These are phyloP conservation scores for Colletotrichum echinochloae DNA, from an alignment of 2,329 filamentous ascomycete genomes.

Conservation along the genomic window DNA sequence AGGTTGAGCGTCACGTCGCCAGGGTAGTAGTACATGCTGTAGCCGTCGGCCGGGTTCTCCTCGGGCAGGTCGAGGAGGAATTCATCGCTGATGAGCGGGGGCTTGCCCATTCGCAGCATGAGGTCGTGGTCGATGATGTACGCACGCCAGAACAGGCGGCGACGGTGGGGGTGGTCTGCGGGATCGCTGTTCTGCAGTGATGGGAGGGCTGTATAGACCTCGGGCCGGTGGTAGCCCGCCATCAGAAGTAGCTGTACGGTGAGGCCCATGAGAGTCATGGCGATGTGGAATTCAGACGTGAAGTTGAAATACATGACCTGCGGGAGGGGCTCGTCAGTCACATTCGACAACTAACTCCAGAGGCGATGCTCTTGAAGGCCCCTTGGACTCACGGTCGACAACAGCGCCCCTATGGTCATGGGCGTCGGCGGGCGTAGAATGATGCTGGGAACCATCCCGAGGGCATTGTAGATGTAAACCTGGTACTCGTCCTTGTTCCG, in stretches of 20 bases:
- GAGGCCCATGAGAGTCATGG: slow-evolving; percentile 18
- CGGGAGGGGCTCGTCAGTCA: background rate
- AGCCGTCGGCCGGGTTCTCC: slow-evolving; percentile 32
- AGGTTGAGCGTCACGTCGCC: slow-evolving; percentile 30
- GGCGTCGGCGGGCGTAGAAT: slow-evolving; percentile 28
- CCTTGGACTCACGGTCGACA: slow-evolving; percentile 20
- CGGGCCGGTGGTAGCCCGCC: slow-evolving; percentile 27
- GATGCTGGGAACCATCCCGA: slow-evolving; percentile 29
- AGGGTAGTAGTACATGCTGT: slow-evolving; percentile 35
- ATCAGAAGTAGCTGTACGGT: slow-evolving; percentile 25
- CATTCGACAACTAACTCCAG: background rate
- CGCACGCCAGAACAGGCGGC: slow-evolving; percentile 29
- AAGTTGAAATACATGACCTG: slow-evolving; percentile 32
- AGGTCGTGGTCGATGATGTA: slow-evolving; percentile 35
- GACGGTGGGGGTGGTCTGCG: slow-evolving; percentile 16
- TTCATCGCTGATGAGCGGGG: slow-evolving; percentile 33
- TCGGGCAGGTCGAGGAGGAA: slow-evolving; percentile 36
- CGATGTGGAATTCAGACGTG: slow-evolving; percentile 29
- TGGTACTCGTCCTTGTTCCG: slow-evolving; percentile 32
- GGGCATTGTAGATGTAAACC: slow-evolving; percentile 33
- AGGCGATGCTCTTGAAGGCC: background rate
- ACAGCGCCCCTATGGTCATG: slow-evolving; percentile 22
- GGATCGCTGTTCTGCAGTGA: background rate
- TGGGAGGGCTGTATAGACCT: background rate
- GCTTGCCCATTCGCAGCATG: slow-evolving; percentile 30